Evolutionary conservation across 2,329 filamentous ascomycete species (phyloP).

Genomic region (Paramyrothecium roridum): DNA sequence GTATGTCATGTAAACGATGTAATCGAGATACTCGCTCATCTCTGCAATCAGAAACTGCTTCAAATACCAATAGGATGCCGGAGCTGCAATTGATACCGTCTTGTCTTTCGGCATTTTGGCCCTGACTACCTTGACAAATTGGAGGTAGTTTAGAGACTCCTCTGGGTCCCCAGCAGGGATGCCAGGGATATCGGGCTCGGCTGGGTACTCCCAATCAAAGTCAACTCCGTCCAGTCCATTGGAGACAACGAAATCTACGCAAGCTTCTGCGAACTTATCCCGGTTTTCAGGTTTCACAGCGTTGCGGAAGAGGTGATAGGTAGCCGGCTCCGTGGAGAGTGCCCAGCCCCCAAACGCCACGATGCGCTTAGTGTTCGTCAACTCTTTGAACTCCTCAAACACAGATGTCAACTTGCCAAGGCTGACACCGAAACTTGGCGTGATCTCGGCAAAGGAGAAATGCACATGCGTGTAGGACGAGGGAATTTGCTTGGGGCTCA

Average conservation of each 20-base stretch:
- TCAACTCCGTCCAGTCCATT: slow-evolving; percentile 39
- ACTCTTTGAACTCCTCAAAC: slow-evolving; percentile 23
- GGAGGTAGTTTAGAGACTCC: slow-evolving; percentile 27
- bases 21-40: slow-evolving; percentile 27
- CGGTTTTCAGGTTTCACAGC: slow-evolving; percentile 30
- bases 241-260: slow-evolving; percentile 34
- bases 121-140: slow-evolving; percentile 22
- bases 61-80: slow-evolving; percentile 36
- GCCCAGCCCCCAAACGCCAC: slow-evolving; percentile 33
- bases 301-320: slow-evolving; percentile 22
- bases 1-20: slow-evolving; percentile 34
- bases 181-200: slow-evolving; percentile 19
- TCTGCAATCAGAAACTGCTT: slow-evolving; percentile 27
- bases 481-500: slow-evolving; percentile 21
- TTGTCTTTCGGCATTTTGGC: slow-evolving; percentile 20
- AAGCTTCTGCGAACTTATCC: slow-evolving; percentile 28
- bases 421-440: slow-evolving; percentile 11
- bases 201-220: slow-evolving; percentile 45
- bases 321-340: slow-evolving; percentile 19
- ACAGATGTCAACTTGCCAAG: slow-evolving; percentile 17
- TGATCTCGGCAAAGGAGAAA: slow-evolving; percentile 26
- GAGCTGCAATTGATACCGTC: slow-evolving; percentile 31
- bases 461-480: slow-evolving; percentile 26
- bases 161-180: slow-evolving; percentile 8
- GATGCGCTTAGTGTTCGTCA: slow-evolving; percentile 25